Percentiles rank a stretch among this genome's conserved stretches.
Evolutionary conservation across 2,329 filamentous ascomycete species (phyloP).

Genomic region (Akanthomyces dipterigenus): DNA sequence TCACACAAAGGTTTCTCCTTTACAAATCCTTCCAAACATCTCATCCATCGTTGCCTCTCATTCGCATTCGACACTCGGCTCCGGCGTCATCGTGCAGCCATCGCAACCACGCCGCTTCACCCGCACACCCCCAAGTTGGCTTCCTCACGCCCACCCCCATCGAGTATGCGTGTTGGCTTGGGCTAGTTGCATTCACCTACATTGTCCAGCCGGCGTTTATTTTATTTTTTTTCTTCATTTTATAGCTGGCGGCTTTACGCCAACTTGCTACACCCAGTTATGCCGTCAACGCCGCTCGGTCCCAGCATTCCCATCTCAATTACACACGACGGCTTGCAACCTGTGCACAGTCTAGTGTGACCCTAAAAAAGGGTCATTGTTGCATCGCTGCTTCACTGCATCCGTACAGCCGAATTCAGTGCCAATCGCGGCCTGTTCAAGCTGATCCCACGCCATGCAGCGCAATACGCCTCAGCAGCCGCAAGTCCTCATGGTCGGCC

Average conservation of each 20-base stretch:
- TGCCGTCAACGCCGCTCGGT: background rate
- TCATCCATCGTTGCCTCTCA: background rate
- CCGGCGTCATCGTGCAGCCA: background rate
- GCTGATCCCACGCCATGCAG: slow-evolving; percentile 1
- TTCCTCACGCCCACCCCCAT: background rate
- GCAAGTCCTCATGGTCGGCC: slow-evolving; percentile 5
- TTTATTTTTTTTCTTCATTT: background rate
- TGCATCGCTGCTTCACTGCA: background rate
- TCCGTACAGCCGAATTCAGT: background rate
- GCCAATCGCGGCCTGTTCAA: background rate
- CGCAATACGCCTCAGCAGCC: background rate
- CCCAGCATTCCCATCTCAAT: background rate
- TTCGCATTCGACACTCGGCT: background rate
- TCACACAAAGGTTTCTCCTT: background rate
- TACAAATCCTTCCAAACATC: background rate
- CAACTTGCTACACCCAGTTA: background rate
- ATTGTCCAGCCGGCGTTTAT: background rate
- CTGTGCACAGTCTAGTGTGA: slow-evolving; percentile 5
- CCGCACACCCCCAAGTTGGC: background rate
- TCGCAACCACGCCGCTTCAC: no score
- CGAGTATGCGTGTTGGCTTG: slow-evolving; percentile 9
- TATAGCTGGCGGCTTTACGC: background rate
- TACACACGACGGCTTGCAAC: background rate
- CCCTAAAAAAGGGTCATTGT: slow-evolving; percentile 8
- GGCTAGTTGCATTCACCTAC: background rate